phyloP scores from a whole-genome alignment of 495 filamentous ascomycete genomes.

The Jackrogersella minutella region DNA sequence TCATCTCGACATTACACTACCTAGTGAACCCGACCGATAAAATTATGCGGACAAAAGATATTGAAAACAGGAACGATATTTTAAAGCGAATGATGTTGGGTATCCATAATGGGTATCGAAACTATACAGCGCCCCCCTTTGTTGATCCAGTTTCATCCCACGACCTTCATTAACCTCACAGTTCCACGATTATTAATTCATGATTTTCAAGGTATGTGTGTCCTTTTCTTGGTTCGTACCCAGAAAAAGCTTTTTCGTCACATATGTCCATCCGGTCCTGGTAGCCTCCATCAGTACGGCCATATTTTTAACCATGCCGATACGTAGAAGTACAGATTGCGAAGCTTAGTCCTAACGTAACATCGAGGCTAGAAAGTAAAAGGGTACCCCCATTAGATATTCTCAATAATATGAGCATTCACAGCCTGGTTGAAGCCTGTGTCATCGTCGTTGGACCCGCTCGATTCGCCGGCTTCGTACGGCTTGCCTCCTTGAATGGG shows the following conservation, averaged over 20 bases:
- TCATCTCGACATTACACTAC: constrained; percentile 20
- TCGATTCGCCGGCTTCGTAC: constrained; percentile 34
- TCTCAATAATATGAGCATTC: constrained; percentile 85
- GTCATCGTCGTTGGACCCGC: constrained; percentile 59
- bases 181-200: background rate
- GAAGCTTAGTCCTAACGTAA: background rate
- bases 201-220: constrained; percentile 8
- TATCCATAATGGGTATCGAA: constrained; percentile 37
- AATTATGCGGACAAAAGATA: constrained; percentile 1
- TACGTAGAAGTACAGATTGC: constrained; percentile 12
- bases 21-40: constrained; percentile 6
- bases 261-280: background rate
- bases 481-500: constrained; percentile 37
- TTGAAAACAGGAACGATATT: constrained; percentile 16
- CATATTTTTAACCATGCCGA: background rate
- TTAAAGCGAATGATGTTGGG: constrained; percentile 37
- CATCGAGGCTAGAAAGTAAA: background rate
- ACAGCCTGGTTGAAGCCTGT: constrained; percentile 79
- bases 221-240: background rate
- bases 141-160: constrained; percentile 1
- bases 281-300: background rate
- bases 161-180: background rate
- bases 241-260: background rate
- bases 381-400: constrained; percentile 66
- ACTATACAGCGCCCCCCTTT: background rate